A percentile compares a stretch with the other conserved stretches of the same genome.
Evolutionary conservation across 352 stramenopile species (phyloP).

Genomic region (Pythium phragmitis): DNA sequence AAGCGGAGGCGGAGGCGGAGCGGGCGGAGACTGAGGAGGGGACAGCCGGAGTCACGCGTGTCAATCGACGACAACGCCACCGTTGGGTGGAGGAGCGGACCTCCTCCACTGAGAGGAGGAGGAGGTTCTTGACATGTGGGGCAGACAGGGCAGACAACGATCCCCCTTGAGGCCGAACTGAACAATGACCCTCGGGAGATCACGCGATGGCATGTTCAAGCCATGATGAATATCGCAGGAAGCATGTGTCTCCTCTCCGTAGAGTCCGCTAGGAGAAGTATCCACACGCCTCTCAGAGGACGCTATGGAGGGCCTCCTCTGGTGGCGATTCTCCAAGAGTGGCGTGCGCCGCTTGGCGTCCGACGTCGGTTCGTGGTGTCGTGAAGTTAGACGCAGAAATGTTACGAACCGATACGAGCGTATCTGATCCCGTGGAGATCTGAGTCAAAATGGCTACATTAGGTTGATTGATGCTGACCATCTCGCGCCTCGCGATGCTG

Average conservation of each 20-base stretch:
- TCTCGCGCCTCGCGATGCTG: background rate
- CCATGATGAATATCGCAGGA: background rate
- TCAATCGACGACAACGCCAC: slow-evolving; percentile 6
- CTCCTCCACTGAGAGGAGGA: background rate
- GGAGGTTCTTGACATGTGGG: background rate
- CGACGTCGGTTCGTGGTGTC: background rate
- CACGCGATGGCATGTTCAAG: background rate
- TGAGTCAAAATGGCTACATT: slow-evolving; percentile 18
- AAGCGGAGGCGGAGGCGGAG: background rate
- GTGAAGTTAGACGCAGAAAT: background rate
- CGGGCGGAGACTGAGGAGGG: background rate
- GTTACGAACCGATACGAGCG: slow-evolving; percentile 7
- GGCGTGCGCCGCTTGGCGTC: background rate
- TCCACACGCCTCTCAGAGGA: no score
- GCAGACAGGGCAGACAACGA: background rate
- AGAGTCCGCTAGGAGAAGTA: no score
- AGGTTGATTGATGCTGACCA: no score
- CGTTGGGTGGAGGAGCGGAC: slow-evolving; percentile 2
- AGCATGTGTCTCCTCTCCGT: background rate
- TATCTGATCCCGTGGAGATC: background rate
- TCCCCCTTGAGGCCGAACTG: background rate
- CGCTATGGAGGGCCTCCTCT: no score
- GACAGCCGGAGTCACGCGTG: slow-evolving; percentile 1
- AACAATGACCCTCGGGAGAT: background rate
- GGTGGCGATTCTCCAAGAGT: background rate